Evolutionary conservation across 169 alveolate genomes (phyloP).

Genomic region (Blepharisma undulans): DNA sequence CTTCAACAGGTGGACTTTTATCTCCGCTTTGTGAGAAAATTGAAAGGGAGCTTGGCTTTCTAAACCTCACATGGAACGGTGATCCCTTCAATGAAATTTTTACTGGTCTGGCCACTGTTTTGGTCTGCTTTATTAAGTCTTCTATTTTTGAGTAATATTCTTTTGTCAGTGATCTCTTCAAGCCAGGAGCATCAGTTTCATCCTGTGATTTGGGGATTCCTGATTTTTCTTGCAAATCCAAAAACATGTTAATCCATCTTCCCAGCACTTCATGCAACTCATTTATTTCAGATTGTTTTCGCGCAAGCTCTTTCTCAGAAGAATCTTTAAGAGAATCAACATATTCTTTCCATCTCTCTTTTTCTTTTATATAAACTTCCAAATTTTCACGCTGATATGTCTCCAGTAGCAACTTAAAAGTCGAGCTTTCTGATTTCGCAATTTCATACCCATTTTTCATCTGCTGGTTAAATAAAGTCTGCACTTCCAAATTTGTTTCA

Average conservation of each 20-base stretch:
- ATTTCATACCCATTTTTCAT: neutral
- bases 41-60: neutral
- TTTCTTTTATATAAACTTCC: neutral
- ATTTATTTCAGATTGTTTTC: constrained; percentile 24
- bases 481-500: neutral
- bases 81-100: neutral
- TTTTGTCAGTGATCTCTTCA: neutral
- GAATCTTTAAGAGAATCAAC: neutral
- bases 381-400: neutral
- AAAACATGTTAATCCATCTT: neutral
- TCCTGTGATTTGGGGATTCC: constrained; percentile 7
- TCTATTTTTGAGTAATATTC: neutral
- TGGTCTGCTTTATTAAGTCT: neutral
- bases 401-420: neutral
- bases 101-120: neutral
- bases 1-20: constrained; percentile 11
- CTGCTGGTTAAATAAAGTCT: neutral
- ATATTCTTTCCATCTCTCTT: neutral
- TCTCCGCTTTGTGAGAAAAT: neutral
- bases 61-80: neutral
- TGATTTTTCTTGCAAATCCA: constrained; percentile 2
- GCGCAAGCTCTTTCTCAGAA: neutral
- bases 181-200: neutral
- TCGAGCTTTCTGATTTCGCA: neutral
- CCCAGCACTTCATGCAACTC: constrained; percentile 27